phyloP scores from a whole-genome alignment of 129 eudicot species.

The Oenanthe sinensis region DNA sequence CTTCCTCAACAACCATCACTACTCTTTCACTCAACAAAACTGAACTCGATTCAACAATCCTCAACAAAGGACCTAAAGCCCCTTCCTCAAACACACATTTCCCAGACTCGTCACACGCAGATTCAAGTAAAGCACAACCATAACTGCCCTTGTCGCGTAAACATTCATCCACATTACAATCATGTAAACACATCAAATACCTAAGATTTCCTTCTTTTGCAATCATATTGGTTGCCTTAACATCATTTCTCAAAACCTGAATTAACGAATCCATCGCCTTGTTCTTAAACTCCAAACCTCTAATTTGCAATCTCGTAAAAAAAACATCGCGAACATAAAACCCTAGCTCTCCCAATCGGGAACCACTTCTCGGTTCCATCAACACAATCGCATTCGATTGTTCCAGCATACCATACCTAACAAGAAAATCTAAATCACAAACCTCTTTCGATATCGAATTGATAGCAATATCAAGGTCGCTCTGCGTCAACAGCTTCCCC shows the following conservation, averaged over 20 bases:
- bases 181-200: slow-evolving; percentile 45
- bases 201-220: slow-evolving; percentile 52
- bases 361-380: slow-evolving; percentile 42
- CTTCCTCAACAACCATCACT: slow-evolving; percentile 55
- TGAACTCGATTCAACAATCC: slow-evolving; percentile 56
- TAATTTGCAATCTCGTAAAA: slow-evolving; percentile 71
- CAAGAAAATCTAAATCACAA: slow-evolving; percentile 56
- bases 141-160: slow-evolving; percentile 53
- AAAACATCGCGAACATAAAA: slow-evolving; percentile 60
- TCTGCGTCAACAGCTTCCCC: slow-evolving; percentile 78
- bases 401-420: slow-evolving; percentile 69
- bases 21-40: slow-evolving; percentile 55
- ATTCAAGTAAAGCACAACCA: slow-evolving; percentile 43
- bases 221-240: slow-evolving; percentile 34
- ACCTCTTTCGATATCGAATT: slow-evolving; percentile 52
- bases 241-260: slow-evolving; percentile 44
- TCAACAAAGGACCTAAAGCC: slow-evolving; percentile 63
- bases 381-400: slow-evolving; percentile 71
- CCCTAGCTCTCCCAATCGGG: slow-evolving; percentile 43
- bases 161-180: slow-evolving; percentile 27
- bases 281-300: slow-evolving; percentile 56
- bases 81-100: slow-evolving; percentile 69
- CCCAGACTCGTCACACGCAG: slow-evolving; percentile 44
- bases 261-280: slow-evolving; percentile 64
- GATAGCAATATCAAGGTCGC: slow-evolving; percentile 82